A percentile compares a stretch with the other conserved stretches of the same genome.
These are phyloP conservation scores for Zygotorulaspora sp. DNA, from an alignment of 805 yeast genomes.

Conservation along the genomic window DNA sequence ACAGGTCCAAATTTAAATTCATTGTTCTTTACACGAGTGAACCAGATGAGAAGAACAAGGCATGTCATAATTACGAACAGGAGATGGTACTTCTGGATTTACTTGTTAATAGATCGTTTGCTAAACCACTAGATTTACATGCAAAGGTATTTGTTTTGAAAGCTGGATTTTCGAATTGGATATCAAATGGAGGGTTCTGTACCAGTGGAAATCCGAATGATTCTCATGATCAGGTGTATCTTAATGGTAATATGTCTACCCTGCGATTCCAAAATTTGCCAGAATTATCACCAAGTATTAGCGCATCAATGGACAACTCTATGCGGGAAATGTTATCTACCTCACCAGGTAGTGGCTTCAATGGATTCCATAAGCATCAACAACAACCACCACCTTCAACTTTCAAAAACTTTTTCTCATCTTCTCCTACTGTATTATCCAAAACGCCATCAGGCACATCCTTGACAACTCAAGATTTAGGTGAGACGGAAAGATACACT, in stretches of 20 bases:
- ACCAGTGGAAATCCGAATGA: constrained; percentile 3
- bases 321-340: constrained; percentile 25
- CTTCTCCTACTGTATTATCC: constrained; percentile 9
- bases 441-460: constrained; percentile 5
- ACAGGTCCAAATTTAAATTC: constrained; percentile 53
- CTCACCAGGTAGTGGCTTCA: constrained; percentile 6
- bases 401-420: constrained; percentile 15
- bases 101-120: constrained; percentile 27
- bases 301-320: constrained; percentile 20
- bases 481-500: constrained; percentile 9
- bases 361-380: constrained; percentile 11
- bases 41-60: constrained; percentile 14
- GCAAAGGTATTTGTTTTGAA: constrained; percentile 20
- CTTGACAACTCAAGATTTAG: constrained; percentile 8
- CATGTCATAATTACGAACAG: constrained; percentile 22
- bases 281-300: constrained; percentile 16
- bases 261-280: constrained; percentile 23
- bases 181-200: constrained; percentile 15
- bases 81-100: constrained; percentile 23
- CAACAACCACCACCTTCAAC: constrained; percentile 22
- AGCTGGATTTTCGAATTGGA: constrained; percentile 30
- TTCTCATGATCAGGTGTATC: constrained; percentile 19
- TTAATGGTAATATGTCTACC: constrained; percentile 24
- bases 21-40: constrained; percentile 51
- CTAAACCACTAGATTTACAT: constrained; percentile 22